A percentile compares a stretch with the other conserved stretches of the same genome.
These are phyloP conservation scores for Gamarada debralockiae DNA, from an alignment of 495 filamentous ascomycete species.

Conservation along the genomic window DNA sequence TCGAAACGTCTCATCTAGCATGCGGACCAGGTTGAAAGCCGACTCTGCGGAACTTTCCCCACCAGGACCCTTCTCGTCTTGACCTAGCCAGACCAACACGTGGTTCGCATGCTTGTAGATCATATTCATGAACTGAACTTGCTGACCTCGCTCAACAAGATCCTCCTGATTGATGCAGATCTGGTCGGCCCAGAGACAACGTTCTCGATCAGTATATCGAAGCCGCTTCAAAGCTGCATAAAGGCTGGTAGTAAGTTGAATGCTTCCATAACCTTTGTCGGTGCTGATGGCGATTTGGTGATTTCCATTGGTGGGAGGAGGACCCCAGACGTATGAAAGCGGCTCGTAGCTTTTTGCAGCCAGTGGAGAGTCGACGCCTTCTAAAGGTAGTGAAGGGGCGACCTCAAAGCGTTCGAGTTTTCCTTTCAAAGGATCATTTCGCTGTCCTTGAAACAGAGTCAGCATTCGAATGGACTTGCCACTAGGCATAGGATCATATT, in stretches of 20 bases:
- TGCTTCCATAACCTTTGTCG: constrained; percentile 21
- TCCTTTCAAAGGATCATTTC: constrained; percentile 5
- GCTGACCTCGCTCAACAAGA: constrained; percentile 10
- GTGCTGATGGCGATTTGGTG: constrained; percentile 8
- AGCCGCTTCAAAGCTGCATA: constrained; percentile 6
- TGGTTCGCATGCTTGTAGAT: constrained; percentile 16
- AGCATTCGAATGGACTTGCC: constrained; percentile 6
- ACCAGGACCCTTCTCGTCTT: constrained; percentile 1
- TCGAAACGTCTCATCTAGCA: constrained; percentile 12
- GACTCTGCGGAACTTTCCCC: constrained; percentile 6
- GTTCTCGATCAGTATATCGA: constrained; percentile 23
- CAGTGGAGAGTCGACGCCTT: no score
- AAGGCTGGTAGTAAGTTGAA: constrained; percentile 22
- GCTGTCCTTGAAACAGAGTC: constrained; percentile 1
- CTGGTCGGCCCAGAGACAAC: constrained; percentile 23
- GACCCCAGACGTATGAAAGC: constrained; percentile 15
- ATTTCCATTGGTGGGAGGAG: constrained; percentile 1
- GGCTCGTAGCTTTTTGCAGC: constrained; percentile 5
- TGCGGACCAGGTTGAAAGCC: constrained; percentile 7
- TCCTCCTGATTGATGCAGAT: constrained; percentile 24
- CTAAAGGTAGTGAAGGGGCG: no score
- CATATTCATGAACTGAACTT: constrained; percentile 20
- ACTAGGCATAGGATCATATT: neutral
- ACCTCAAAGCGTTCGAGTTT: constrained; percentile 4
- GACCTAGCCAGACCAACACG: constrained; percentile 22